Conservation (phyloP, 257 asterid species). For the Leonotis leonurus region DNA sequence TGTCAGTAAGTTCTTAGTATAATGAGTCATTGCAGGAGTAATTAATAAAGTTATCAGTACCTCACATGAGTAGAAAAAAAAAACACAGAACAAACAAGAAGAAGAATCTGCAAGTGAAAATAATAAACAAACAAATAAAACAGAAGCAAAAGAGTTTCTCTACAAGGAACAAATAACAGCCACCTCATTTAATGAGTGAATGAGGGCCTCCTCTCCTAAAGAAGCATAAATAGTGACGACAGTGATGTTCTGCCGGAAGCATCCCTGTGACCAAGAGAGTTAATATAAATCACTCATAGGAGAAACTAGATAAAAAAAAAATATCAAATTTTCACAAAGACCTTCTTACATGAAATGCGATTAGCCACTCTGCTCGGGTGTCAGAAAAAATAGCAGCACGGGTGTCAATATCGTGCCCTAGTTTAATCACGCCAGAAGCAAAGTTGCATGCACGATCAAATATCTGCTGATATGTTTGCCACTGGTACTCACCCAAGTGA, state of each 20-base stretch:
- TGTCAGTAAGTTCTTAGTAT: conserved; percentile 8
- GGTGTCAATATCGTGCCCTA: conserved; percentile 73
- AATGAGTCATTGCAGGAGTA: conserved; percentile 4
- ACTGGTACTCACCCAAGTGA: conserved; percentile 81
- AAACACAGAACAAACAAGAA: too few relatives aligned
- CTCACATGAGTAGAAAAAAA: neutral
- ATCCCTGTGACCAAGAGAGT: conserved; percentile 47
- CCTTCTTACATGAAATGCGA: conserved; percentile 62
- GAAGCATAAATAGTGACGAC: conserved; percentile 87
- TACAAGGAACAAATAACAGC: neutral
- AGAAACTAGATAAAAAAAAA: conserved; percentile 2
- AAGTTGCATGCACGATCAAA: conserved; percentile 63
- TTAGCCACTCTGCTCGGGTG: conserved; percentile 76
- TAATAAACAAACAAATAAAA: neutral
- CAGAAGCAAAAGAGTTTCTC: neutral
- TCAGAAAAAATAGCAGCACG: conserved; percentile 88
- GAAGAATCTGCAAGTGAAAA: too few relatives aligned
- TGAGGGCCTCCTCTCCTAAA: conserved; percentile 81
- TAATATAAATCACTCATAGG: neutral
- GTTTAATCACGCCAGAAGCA: conserved; percentile 76
- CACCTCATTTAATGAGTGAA: conserved; percentile 88
- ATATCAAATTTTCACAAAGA: neutral
- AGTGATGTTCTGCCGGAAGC: conserved; percentile 77
- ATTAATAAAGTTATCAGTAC: neutral
- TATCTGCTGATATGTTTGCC: conserved; percentile 60